phyloP scores from a whole-genome alignment of 768 basidiomycete genomes.

The Suillus plorans region DNA sequence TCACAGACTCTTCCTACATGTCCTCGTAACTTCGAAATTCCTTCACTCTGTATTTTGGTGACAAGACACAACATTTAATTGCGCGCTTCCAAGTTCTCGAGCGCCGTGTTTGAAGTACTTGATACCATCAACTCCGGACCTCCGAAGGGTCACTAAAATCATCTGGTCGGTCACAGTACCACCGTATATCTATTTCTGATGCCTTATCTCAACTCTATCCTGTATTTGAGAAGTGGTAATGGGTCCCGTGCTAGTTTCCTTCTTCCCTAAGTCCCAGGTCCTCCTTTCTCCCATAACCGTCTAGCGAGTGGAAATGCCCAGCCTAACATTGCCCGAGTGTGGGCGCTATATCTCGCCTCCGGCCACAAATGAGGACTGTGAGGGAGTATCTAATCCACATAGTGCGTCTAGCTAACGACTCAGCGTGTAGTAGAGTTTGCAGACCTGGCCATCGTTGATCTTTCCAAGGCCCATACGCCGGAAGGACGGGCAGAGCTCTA shows the following conservation, averaged over 20 bases:
- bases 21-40: too few relatives aligned
- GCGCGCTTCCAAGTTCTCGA: too few relatives aligned
- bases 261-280: neutral
- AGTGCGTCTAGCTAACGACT: neutral
- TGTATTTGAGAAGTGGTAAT: neutral
- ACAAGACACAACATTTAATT: too few relatives aligned
- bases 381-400: neutral
- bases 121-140: too few relatives aligned
- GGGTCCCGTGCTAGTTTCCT: too few relatives aligned
- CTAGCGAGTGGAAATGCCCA: conserved; percentile 3
- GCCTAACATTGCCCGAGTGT: conserved; percentile 7
- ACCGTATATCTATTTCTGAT: neutral
- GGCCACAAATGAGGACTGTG: conserved; percentile 5
- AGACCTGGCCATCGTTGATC: conserved; percentile 8
- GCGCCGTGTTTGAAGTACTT: too few relatives aligned
- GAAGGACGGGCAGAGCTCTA: conserved; percentile 10
- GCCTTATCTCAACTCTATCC: neutral
- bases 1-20: too few relatives aligned
- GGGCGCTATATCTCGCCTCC: conserved; percentile 6
- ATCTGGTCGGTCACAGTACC: neutral
- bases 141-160: too few relatives aligned
- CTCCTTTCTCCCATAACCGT: neutral
- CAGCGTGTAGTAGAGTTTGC: conserved; percentile 7
- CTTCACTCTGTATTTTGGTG: too few relatives aligned
- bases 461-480: conserved; percentile 6